Evolutionary conservation across 345 rosid genomes (phyloP), one percentile per base, ranked within the genome.

Genomic region (Noccaea caerulescens): DNA sequence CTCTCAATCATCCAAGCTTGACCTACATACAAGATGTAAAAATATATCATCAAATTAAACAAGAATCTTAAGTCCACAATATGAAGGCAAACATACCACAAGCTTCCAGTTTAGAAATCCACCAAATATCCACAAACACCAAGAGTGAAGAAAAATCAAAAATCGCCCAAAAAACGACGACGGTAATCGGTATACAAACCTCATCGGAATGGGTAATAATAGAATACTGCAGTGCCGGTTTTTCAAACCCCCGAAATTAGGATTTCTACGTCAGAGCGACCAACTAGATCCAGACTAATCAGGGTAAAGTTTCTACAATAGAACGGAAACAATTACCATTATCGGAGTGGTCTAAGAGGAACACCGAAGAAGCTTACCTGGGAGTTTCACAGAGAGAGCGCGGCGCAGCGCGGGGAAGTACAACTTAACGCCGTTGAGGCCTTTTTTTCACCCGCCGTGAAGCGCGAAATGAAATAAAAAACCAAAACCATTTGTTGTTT

Each of bases 1-100:
- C 68, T 68, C 73, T 75, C 30, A 27, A 71, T 68, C 81, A 80
- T 82, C 86, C 80, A 82, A 81, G 78, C 77, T 84, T 47, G 73
- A 81, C 87, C 93, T 90, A 62, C 80, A 82, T 41, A 64, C 57
- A 47, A 16, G 6, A 63, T 16, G 73, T 65, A 56, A 64, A 73
- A 61, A 56, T 50, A 57, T 11, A 46, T 34, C 18, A 55, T 1
- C 18, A 47, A 9, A 20, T 2, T 4, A 16, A 23, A 49, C 14
- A 49, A 49, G n/a, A 20, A 20, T 7, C 54, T 49, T 49, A 30
- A 8, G 30, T 18, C 32, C 54, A 39, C 3, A 39, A 1, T 2
- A 14, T 8, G 18, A 45, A 14, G 9, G 20, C 27, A 55, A 66
- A 66, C 7, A 54, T 38, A 65, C 7, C 18, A 36, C n/a, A 1